Base-by-base conservation (phyloP, 2,329 filamentous ascomycete species). In the Clonostachys solani region DNA sequence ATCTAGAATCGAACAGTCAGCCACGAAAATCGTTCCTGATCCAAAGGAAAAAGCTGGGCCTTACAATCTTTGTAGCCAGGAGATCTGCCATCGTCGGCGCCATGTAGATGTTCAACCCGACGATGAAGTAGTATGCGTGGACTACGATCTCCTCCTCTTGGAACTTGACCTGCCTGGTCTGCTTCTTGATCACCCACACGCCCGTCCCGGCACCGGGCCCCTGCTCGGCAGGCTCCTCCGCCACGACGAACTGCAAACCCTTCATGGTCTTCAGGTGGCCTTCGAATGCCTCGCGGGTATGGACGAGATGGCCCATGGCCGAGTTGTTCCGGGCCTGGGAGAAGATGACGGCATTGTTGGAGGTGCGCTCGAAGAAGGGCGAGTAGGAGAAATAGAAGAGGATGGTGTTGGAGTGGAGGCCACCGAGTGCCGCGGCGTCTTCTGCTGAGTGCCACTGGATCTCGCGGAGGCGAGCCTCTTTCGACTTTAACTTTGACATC, bases 131-230 rank as follows among this genome's bases (percentile, higher is more conserved):
- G 3, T 76, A 75, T 5, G 76, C 70, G 37, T 83, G 76, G 23
- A 86, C 71, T 50, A 42, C 17, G 9, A 49, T 35, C 10, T 46
- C 45, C 23, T 81, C 77, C 13, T 72, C 67, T 6, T 72, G 70
- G 38, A 73, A 69, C 13, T 73, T 68, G 65, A 84, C 83, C 50
- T 77, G 72, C 44, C 83, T 70, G 23, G 76, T 81, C 65, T 87
- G 83, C 69, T 86, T 86, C 57, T 81, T 77, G 54, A 87, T 84
- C 29, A 86, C 79, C 83, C 83, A 87, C 9, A 86, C 81, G 29
- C 82, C 83, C 0, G 82, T 85, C 42, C 82, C 83, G 38, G 79
- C 82, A n/a, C 80, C 80, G 0, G 80, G 80, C 0, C 73, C 78
- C 56, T 76, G 81, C 62, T 85, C 81, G 29, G 80, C 80, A 1